Base-by-base conservation (phyloP, 495 filamentous ascomycete species). In the Penicillium antarcticum region DNA sequence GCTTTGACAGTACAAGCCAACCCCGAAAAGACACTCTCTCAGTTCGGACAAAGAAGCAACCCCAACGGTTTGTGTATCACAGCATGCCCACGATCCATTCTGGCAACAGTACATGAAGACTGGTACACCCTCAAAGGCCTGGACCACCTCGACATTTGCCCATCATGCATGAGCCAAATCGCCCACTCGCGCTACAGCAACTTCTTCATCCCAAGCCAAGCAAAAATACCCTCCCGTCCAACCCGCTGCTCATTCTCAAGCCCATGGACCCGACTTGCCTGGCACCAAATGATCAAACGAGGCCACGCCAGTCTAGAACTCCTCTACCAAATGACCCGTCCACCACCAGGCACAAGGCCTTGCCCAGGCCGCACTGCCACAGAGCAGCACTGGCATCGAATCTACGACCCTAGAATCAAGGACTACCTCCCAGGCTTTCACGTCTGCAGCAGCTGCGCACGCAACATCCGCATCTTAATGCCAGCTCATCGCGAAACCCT, bases 211-310 rank as follows among this genome's bases (percentile, higher is more conserved):
- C 77, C 73, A 3, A 71, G 73, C 11, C 66, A 66, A 13, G 57
- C 69, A 2, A 73, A 73, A 26, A 60, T 72, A 9, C 62, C 67
- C 2, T 62, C 63, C 14, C 67, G 69, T 33, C 67, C 69, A 36
- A 70, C 76, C 13, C 60, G 69, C 24, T 89, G 86, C 56, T 79
- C 80, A 40, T 83, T 89, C 49, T 78, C 78, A 45, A 74, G 75
- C 16, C 74, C 80, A 9, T 89, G 85, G 85, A 73, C 80, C 35
- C 78, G 85, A n/a, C 70, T 87, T 6, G 85, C 84, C 2, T 88
- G 83, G 82, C 68, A 81, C 0, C 72, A 86, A 36, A 83, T 78
- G 16, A 72, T 83, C 48, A 81, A 83, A 59, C 75, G 84, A 52
- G 58, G 75, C 26, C 65, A 78, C 21, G 62, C 67, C 42, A 71